Base-by-base conservation (phyloP, 108 stramenopile genomes). In the Fragilariopsis cylindrus region DNA sequence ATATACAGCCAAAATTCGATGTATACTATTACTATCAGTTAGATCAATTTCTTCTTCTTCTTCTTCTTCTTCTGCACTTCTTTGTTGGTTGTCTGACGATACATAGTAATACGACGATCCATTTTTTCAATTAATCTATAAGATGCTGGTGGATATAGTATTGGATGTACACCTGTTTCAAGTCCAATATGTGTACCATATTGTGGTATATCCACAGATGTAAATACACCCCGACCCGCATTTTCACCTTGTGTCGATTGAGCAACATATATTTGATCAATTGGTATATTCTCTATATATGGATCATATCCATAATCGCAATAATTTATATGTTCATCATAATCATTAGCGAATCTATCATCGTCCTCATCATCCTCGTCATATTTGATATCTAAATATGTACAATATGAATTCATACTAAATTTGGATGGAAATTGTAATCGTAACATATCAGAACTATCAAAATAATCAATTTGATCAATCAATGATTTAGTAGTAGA, bases 141-240 rank as follows among this genome's bases (percentile, higher is more conserved):
- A 54, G n/a, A n/a, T 15, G 15, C 53, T 41, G 52, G 49, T 12
- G 49, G 68, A 48, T 52, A 39, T n/a, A 8, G 43, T 9, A 58
- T 44, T 5, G 55, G 3, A 12, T 58, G 56, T 19, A 57, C 42
- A 16, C 19, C 44, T 15, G 74, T 42, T 56, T 74, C 74, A 16
- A 74, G 39, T 40, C 74, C 74, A 56, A 74, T 66, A 43, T 66
- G 16, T 9, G 62, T 58, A 4, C 44, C 50, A 6, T 56, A 4
- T 4, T 45, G 54, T 5, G 63, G 53, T 5, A 80, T 80, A 41
- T 80, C 75, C 4, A 75, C 74, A 8, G 54, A 46, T 21, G 79
- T 58, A 42, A 74, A 80, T 7, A 80, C 75, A 5, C 79, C 79
- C 46, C 79, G 68, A n/a, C 79, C 79, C 0, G 73, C 30, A n/a